Conservation (phyloP, 2,329 filamentous ascomycete species). For the Aureobasidium melanogenum region DNA sequence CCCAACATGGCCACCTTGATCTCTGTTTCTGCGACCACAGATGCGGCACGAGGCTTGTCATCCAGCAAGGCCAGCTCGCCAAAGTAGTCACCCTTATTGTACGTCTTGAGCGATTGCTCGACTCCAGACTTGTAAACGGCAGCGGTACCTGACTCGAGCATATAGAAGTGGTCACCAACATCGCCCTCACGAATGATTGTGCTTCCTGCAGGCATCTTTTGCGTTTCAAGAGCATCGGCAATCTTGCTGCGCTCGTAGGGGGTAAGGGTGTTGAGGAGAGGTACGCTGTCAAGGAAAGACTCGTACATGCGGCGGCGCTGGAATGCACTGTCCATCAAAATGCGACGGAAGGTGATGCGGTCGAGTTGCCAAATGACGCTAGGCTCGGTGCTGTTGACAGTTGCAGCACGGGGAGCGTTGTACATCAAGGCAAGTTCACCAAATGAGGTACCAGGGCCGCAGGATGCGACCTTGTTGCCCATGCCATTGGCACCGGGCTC, state of each 20-base stretch:
- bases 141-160: constrained; percentile 79
- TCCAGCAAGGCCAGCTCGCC: constrained; percentile 90
- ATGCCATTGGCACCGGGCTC: constrained; percentile 75
- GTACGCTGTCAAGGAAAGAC: constrained; percentile 89
- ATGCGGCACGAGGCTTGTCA: constrained; percentile 86
- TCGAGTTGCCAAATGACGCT: constrained; percentile 92
- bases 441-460: constrained; percentile 84
- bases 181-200: constrained; percentile 88
- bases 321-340: constrained; percentile 97
- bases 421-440: constrained; percentile 98
- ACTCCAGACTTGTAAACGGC: constrained; percentile 74
- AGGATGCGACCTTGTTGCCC: constrained; percentile 71
- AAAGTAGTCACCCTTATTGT: constrained; percentile 92
- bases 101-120: constrained; percentile 63
- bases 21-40: constrained; percentile 71
- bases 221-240: constrained; percentile 86
- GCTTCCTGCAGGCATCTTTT: constrained; percentile 71
- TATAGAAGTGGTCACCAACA: constrained; percentile 82
- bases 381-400: constrained; percentile 73
- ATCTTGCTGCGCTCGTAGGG: constrained; percentile 95
- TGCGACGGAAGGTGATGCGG: constrained; percentile 91
- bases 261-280: constrained; percentile 72
- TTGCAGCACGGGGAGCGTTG: constrained; percentile 91
- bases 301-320: constrained; percentile 95
- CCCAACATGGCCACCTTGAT: constrained; percentile 89